Percentiles rank a stretch among this genome's conserved stretches.
Evolutionary conservation across 78 protist genomes (phyloP).

Genomic region (Chrysochromulina tobinii): DNA sequence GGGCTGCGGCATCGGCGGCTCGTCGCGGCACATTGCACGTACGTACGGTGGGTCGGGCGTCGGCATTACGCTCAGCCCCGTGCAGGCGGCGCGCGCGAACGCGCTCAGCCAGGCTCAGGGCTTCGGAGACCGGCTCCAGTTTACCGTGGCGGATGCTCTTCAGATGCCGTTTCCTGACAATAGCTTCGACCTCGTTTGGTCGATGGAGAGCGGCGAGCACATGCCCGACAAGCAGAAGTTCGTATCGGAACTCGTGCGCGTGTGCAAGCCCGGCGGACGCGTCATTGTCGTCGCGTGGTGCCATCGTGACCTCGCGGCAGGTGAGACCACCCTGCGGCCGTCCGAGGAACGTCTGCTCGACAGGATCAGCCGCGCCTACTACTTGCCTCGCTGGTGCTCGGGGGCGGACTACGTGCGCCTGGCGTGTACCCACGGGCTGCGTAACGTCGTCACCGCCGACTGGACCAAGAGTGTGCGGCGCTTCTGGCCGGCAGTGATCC

Average conservation of each 20-base stretch:
- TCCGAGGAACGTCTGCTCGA: neutral
- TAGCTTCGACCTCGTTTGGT: conserved; percentile 41
- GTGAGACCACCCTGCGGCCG: neutral
- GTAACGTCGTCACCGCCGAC: neutral
- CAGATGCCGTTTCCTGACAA: conserved; percentile 22
- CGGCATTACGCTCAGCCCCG: neutral
- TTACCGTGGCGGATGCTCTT: conserved; percentile 34
- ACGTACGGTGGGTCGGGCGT: neutral
- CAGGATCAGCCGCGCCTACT: conserved; percentile 1
- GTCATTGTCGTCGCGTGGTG: conserved; percentile 14
- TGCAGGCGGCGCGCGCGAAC: conserved; percentile 5
- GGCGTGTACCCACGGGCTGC: neutral
- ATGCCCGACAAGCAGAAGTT: conserved; percentile 26
- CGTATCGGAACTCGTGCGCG: conserved; percentile 15
- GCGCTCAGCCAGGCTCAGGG: neutral
- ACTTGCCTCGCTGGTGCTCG: conserved; percentile 32
- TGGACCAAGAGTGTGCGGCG: neutral
- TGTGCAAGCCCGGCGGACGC: neutral
- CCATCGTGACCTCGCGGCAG: conserved; percentile 8
- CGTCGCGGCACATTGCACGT: conserved; percentile 11
- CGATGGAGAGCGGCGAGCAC: conserved; percentile 25
- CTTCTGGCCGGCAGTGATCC: conserved; percentile 45
- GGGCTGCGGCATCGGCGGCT: conserved; percentile 50
- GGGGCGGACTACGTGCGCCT: neutral
- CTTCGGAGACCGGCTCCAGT: neutral